phyloP scores from a whole-genome alignment of 306 rosid species.

The Sindora glabra region DNA sequence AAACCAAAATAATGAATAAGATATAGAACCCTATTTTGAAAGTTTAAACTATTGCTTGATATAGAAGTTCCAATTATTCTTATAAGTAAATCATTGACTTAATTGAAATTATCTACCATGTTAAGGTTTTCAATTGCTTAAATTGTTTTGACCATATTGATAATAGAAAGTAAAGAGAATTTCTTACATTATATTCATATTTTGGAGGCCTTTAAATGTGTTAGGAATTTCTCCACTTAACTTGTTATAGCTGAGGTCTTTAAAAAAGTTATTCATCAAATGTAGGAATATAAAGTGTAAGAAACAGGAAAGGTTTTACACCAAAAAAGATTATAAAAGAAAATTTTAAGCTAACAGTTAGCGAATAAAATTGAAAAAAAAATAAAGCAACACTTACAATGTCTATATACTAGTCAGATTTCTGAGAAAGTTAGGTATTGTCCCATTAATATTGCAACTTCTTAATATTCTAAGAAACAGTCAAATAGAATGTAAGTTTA shows the following conservation, averaged over 20 bases:
- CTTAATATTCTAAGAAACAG: slow-evolving; percentile 41
- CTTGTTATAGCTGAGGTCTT: slow-evolving; percentile 60
- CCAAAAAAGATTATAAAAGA: background rate
- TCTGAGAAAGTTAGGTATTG: slow-evolving; percentile 34
- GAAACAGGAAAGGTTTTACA: background rate
- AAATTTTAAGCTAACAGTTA: background rate
- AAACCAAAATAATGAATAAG: background rate
- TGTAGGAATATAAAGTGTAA: background rate
- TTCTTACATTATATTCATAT: slow-evolving; percentile 32
- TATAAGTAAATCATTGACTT: background rate
- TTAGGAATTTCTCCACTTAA: slow-evolving; percentile 40
- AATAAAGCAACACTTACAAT: slow-evolving; percentile 31
- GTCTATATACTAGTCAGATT: slow-evolving; percentile 10
- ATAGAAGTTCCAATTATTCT: no score
- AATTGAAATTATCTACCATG: background rate
- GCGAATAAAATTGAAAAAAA: background rate
- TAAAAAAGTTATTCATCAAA: slow-evolving; percentile 20
- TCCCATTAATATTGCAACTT: slow-evolving; percentile 52
- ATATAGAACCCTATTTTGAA: background rate
- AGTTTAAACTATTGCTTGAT: background rate
- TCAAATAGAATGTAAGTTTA: background rate
- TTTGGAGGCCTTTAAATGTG: slow-evolving; percentile 12
- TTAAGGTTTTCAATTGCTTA: background rate
- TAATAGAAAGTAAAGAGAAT: background rate
- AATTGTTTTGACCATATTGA: background rate